phyloP scores from a whole-genome alignment of 2,329 filamentous ascomycete genomes.

The Aaosphaeria pasadenensis region DNA sequence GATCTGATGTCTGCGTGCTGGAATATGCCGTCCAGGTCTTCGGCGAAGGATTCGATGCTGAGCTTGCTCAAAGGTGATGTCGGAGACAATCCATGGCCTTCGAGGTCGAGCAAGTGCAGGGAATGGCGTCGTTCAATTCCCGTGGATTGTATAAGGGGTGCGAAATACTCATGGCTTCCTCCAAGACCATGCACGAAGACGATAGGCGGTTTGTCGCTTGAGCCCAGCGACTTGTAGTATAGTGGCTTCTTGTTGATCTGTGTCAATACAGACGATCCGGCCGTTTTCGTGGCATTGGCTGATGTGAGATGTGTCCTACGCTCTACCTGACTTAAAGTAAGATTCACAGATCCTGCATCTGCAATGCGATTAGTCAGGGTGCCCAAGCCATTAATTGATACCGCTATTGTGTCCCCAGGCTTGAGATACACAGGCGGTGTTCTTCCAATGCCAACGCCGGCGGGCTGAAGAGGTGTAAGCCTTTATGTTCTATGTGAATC shows the following conservation, averaged over 20 bases:
- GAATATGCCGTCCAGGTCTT: conserved; percentile 43
- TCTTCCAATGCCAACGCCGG: conserved; percentile 40
- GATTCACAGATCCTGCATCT: conserved; percentile 45
- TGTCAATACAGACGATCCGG: conserved; percentile 33
- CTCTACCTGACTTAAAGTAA: conserved; percentile 3
- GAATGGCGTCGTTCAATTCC: conserved; percentile 26
- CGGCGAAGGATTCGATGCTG: conserved; percentile 44
- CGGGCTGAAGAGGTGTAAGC: conserved; percentile 37
- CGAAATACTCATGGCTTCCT: conserved; percentile 45
- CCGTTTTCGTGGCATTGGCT: conserved; percentile 39
- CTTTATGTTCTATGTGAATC: not conserved
- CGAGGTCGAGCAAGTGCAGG: conserved; percentile 51
- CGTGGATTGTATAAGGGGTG: conserved; percentile 42
- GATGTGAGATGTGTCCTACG: conserved; percentile 41
- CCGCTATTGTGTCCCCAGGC: conserved; percentile 18
- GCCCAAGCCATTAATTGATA: conserved; percentile 23
- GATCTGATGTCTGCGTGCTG: conserved; percentile 26
- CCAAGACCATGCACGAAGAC: conserved; percentile 58
- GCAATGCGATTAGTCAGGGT: conserved; percentile 33
- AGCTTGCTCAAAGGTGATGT: conserved; percentile 46
- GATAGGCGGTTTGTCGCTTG: conserved; percentile 24
- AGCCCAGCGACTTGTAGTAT: conserved; percentile 35
- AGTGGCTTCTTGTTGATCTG: conserved; percentile 42
- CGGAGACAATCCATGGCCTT: conserved; percentile 56
- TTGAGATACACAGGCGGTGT: conserved; percentile 30